Base-by-base conservation (phyloP, 1,139 yeast species). In the Candida dubliniensis region DNA sequence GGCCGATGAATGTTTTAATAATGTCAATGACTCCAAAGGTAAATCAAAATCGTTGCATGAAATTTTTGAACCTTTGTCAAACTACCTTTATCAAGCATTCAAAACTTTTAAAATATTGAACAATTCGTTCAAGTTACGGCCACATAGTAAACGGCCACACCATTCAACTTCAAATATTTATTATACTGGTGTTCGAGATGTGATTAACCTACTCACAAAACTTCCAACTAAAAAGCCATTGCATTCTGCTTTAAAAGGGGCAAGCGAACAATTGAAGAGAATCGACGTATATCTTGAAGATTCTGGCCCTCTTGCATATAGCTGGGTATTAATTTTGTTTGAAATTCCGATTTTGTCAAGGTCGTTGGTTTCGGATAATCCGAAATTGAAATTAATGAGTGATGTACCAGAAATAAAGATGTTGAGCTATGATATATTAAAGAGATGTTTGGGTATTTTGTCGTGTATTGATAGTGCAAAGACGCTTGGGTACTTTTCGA, bases 381-480 rank as follows among this genome's bases (percentile, higher is more conserved):
- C 45, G 9, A 40, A 38, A n/a, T 32, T 35, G 7, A 31, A 35
- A 24, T 34, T 60, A 42, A 71, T 73, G 72, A 62, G 71, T 32
- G 76, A 76, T 29, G 62, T 73, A 0, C 74, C 77, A 0, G 86
- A 82, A 52, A 71, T 84, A 10, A 76, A 76, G 48, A 63, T 77
- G 0, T 55, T 83, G 12, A 72, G 83, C 23, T 83, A 81, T 55
- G 91, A 87, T 42, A 71, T 89, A 2, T 58, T 83, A 23, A 86
- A 84, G 55, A 69, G 91, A 40, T 64, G 80, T 2, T 66, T 87
- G 33, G 96, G 96, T 0, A 67, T 84, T 4, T 54, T 88, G 40
- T 73, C 93, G 0, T 75, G 81, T 51, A 55, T 77, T 3, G 71
- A 74, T 29, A 60, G 73, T 2, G 54, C 64, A 0, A 58, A 67